Percentiles rank a stretch among this genome's conserved stretches.
Evolutionary conservation across 345 rosid species (phyloP).

Genomic region (Iberis pinnata): DNA sequence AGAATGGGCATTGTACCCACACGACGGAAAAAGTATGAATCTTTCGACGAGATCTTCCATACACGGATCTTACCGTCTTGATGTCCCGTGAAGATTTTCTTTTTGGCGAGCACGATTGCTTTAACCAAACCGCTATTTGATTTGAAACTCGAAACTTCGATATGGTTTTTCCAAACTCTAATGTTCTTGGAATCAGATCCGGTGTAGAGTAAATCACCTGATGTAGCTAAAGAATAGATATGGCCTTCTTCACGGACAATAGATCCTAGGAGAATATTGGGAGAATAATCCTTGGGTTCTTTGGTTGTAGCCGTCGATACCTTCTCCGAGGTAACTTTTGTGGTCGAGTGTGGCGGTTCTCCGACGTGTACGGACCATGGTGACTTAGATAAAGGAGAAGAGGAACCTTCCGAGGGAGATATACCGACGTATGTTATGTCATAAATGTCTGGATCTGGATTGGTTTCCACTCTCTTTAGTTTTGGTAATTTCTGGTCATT

Average conservation of each 20-base stretch:
- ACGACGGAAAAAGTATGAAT: slow-evolving; percentile 42
- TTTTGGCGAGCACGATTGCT: slow-evolving; percentile 56
- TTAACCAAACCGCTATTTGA: slow-evolving; percentile 77
- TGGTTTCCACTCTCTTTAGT: slow-evolving; percentile 23
- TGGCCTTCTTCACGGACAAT: no score
- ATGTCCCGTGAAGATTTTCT: no score
- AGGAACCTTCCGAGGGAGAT: slow-evolving; percentile 19
- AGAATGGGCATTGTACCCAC: slow-evolving; percentile 62
- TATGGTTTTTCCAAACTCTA: no score
- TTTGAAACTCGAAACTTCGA: slow-evolving; percentile 66
- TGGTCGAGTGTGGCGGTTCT: slow-evolving; percentile 12
- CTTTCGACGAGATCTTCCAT: slow-evolving; percentile 46
- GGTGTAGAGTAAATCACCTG: no score
- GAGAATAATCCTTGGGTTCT: no score
- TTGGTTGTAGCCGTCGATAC: no score
- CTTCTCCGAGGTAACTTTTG: no score
- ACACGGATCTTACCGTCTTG: no score
- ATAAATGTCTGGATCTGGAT: slow-evolving; percentile 20
- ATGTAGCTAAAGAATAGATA: no score
- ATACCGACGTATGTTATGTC: slow-evolving; percentile 26
- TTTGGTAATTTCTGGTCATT: no score
- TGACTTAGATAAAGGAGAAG: slow-evolving; percentile 47
- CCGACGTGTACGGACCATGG: slow-evolving; percentile 53
- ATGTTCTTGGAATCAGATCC: no score
- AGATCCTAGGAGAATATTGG: no score